Conservation (phyloP, 768 basidiomycete species). For the Chalciporus piperatus region DNA sequence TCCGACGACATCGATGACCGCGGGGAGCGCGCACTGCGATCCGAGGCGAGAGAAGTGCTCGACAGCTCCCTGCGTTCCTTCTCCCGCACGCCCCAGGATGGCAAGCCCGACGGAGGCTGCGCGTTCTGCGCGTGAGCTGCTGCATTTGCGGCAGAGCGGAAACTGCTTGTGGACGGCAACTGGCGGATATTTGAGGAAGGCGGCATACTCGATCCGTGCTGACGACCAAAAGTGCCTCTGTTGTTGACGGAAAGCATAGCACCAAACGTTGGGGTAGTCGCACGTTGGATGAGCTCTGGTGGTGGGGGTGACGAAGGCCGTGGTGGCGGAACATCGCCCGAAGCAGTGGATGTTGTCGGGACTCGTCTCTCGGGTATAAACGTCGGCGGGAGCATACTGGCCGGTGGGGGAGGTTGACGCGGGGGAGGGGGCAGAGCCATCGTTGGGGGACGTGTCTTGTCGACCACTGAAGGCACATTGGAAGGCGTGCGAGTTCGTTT, state of each 20-base stretch:
- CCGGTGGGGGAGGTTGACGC: slow-evolving; percentile 66
- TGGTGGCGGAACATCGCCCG: slow-evolving; percentile 68
- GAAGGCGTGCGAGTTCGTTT: slow-evolving; percentile 63
- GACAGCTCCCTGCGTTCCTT: slow-evolving; percentile 59
- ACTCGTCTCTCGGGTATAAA: slow-evolving; percentile 71
- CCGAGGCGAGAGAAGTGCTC: slow-evolving; percentile 67
- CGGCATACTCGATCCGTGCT: slow-evolving; percentile 75
- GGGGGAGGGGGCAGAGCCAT: slow-evolving; percentile 83
- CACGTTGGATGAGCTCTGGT: slow-evolving; percentile 86
- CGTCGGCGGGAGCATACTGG: slow-evolving; percentile 69
- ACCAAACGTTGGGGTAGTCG: slow-evolving; percentile 82
- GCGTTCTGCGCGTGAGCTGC: slow-evolving; percentile 49
- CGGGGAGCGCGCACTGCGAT: slow-evolving; percentile 65
- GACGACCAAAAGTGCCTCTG: slow-evolving; percentile 45
- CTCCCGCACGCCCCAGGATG: slow-evolving; percentile 51
- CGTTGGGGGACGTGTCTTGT: slow-evolving; percentile 82
- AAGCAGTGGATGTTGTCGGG: slow-evolving; percentile 40
- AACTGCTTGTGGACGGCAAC: slow-evolving; percentile 77
- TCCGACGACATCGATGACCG: slow-evolving; percentile 84
- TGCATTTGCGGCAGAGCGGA: slow-evolving; percentile 70
- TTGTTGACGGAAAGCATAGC: slow-evolving; percentile 56
- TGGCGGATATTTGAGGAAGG: slow-evolving; percentile 66
- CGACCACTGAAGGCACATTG: slow-evolving; percentile 51
- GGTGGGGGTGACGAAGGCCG: slow-evolving; percentile 93
- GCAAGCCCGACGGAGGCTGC: slow-evolving; percentile 40